Evolutionary conservation across 257 asterid genomes (phyloP), one percentile per base, ranked within the genome.

Genomic region (Capsicum baccatum): DNA sequence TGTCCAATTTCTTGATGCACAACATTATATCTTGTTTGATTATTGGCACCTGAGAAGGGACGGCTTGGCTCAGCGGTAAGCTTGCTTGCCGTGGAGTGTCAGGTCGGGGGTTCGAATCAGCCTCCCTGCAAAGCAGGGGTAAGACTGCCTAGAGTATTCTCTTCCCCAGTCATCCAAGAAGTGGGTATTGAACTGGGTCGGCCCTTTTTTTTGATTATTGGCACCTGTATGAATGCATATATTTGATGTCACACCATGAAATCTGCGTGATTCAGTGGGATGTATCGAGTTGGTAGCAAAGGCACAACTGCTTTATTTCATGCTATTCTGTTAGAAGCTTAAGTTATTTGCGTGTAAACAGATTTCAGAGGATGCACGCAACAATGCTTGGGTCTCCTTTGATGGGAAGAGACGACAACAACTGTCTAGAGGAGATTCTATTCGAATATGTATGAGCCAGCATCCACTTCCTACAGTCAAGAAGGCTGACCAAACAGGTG

Each of bases 381-480:
- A 96, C 91, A 97, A 94, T 79, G 97, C 96, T 17, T 97, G 99
- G 99, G 99, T 97, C 44, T 95, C 98, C 42, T 94, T 97, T 79
- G 98, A 97, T 85, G 99, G 99, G 82, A 97, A 97, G 94, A 93
- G 99, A 89, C 87, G 98, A 87, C 99, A 97, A 83, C 98, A 97
- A 70, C 95, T 95, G 44, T 95, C 95, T 0, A 91, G 96, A 89
- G 98, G 98, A 17, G 97, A 97, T 84, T 97, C 98, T 33, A 92
- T 97, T n/a, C 86, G 92, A 83, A 93, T 97, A 90, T 92, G 88
- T 5, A 95, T 97, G 99, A 95, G 99, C 89, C 91, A 94, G 85
- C 98, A 97, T 84, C 99, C 99, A 26, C 97, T 97, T 87, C 98
- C 99, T 50, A 95, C 98, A 6, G 98, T 95, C 83, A 97, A 95